Evolutionary conservation across 345 rosid species (phyloP).

Genomic region (Gynandropsis gynandra): DNA sequence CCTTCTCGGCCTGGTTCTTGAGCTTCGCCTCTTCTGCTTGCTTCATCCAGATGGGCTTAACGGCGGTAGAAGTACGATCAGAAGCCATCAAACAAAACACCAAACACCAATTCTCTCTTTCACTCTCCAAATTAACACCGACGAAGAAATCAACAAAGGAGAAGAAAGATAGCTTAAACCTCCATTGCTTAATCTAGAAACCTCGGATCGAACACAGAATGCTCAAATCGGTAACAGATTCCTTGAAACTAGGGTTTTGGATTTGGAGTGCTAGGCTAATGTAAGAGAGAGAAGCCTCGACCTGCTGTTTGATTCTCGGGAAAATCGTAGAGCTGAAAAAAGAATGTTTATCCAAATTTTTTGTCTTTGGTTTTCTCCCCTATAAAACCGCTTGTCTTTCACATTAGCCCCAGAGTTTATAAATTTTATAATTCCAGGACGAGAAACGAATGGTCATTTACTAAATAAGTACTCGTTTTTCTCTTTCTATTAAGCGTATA

Average conservation of each 20-base stretch:
- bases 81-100: conserved; percentile 35
- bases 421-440: no score
- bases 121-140: background rate
- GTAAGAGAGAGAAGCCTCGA: no score
- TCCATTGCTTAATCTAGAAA: conserved; percentile 11
- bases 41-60: conserved; percentile 88
- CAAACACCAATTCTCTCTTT: conserved; percentile 5
- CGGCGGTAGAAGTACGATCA: conserved; percentile 33
- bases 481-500: no score
- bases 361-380: no score
- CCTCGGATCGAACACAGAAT: background rate
- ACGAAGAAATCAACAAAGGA: background rate
- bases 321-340: no score
- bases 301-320: no score
- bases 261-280: no score
- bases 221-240: conserved; percentile 15
- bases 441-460: no score
- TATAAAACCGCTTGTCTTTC: no score
- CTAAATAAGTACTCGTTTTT: no score
- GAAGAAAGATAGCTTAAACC: conserved; percentile 12
- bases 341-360: no score
- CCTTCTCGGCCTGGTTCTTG: conserved; percentile 83
- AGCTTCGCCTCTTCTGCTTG: conserved; percentile 94
- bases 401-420: no score
- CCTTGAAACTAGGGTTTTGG: conserved; percentile 21